Evolutionary conservation across 176 grass and related monocot genomes (phyloP), one percentile per base, ranked within the genome.

Genomic region (Paspalum vaginatum): DNA sequence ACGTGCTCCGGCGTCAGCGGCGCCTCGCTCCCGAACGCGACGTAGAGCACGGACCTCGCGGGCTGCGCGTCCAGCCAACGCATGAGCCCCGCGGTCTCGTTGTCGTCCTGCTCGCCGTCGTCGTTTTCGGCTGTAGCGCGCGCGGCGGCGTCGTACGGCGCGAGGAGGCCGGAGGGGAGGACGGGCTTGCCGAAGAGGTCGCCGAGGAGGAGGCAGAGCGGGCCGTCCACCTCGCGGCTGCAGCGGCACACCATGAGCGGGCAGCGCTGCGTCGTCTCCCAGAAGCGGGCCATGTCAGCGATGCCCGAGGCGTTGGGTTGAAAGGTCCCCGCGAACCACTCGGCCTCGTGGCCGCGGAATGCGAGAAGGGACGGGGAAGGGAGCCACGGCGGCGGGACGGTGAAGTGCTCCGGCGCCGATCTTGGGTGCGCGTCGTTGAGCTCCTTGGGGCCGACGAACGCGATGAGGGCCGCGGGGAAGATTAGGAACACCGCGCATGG

Each of bases 1-100:
- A 77, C 5, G 20, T 54, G 56, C 9, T 24, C 68, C 2, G 62
- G 17, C 17, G 44, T 70, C 45, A 80, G 13, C 7, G 79, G 70
- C 3, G 88, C 84, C 75, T 92, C 83, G 15, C 71, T 89, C 12
- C 90, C 90, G 1, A 89, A 49, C 17, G 84, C 82, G 3, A 84
- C 58, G 17, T 83, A 92, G 9, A 92, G 39, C 38, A 86, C 90
- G 0, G 69, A 84, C 67, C 21, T 17, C 4, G 5, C 0, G 0
- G 83, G 40, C 41, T 86, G 86, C 15, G 52, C 42, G 68, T 70
- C 68, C 17, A 92, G 70, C 90, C 86, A 92, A 0, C 6, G 12
- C 11, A 80, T 38, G n/a, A 3, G 32, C 1, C 24, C 8, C 6
- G 51, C 0, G 70, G 32, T 22, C 0, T 21, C 16, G 15, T 5